A percentile compares a stretch with the other conserved stretches of the same genome.
These are phyloP conservation scores for Nemania sp. DNA, from an alignment of 2,329 filamentous ascomycete species.

Conservation along the genomic window DNA sequence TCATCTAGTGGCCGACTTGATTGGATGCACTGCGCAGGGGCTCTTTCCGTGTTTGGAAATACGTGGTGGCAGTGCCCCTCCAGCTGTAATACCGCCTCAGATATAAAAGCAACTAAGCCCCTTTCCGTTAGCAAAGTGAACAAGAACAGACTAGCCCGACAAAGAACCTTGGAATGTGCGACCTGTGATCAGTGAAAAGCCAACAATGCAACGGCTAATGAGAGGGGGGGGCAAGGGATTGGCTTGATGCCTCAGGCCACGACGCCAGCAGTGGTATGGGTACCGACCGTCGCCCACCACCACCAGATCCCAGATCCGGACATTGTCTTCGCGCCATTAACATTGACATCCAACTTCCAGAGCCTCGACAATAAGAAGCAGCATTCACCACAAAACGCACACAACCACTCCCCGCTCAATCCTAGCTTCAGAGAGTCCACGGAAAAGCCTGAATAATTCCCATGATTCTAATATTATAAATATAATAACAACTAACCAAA, in stretches of 20 bases:
- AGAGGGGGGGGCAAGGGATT: constrained; percentile 7
- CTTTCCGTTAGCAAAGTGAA: background rate
- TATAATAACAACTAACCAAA: constrained; percentile 6
- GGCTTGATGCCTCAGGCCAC: constrained; percentile 25
- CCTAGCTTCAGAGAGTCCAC: background rate
- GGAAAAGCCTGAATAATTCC: background rate
- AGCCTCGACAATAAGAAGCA: constrained; percentile 11
- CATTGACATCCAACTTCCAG: constrained; percentile 5
- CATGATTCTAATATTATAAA: constrained; percentile 11
- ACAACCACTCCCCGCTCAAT: background rate
- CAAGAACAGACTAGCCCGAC: constrained; percentile 20
- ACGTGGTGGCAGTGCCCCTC: constrained; percentile 19
- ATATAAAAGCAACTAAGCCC: constrained; percentile 12
- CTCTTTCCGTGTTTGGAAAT: constrained; percentile 2
- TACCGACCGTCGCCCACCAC: constrained; percentile 25
- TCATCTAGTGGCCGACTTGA: constrained; percentile 5
- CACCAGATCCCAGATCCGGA: no score
- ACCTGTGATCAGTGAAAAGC: constrained; percentile 19
- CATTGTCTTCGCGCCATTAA: constrained; percentile 4
- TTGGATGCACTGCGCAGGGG: constrained; percentile 23
- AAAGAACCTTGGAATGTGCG: background rate
- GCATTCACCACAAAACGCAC: constrained; percentile 10
- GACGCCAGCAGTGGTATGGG: constrained; percentile 16
- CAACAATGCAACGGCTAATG: constrained; percentile 1
- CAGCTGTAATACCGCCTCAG: constrained; percentile 2